Evolutionary conservation across 1,284 basidiomycete genomes (phyloP).

Genomic region (Marasmius fiardii): DNA sequence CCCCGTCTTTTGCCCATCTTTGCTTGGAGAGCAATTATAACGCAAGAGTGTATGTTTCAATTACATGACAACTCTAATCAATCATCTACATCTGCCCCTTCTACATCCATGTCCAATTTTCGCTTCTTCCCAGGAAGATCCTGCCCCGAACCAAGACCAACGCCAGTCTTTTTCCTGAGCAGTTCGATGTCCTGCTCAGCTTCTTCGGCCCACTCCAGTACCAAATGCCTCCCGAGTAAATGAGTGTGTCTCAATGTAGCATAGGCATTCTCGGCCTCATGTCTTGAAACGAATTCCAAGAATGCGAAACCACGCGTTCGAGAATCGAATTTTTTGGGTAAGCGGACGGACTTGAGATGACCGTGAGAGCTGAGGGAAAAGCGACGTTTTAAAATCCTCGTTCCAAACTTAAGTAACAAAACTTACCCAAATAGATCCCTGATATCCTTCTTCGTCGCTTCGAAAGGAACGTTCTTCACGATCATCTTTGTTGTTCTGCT

Average conservation of each 20-base stretch:
- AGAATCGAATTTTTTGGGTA: slow-evolving; percentile 86
- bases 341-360: slow-evolving; percentile 85
- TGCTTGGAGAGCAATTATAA: too few relatives aligned
- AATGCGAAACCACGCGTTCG: slow-evolving; percentile 93
- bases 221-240: slow-evolving; percentile 91
- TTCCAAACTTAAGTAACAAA: slow-evolving; percentile 8
- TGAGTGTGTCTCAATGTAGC: slow-evolving; percentile 89
- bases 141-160: slow-evolving; percentile 65
- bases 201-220: slow-evolving; percentile 92
- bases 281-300: slow-evolving; percentile 85
- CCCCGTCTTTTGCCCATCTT: too few relatives aligned
- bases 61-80: too few relatives aligned
- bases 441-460: slow-evolving; percentile 92
- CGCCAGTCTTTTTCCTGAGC: slow-evolving; percentile 76
- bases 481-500: slow-evolving; percentile 85
- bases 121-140: slow-evolving; percentile 68
- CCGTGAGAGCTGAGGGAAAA: slow-evolving; percentile 68
- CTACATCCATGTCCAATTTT: slow-evolving; percentile 45
- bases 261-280: slow-evolving; percentile 86
- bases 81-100: slow-evolving; percentile 3
- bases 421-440: slow-evolving; percentile 82
- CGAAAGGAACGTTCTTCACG: slow-evolving; percentile 98
- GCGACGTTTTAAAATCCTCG: slow-evolving; percentile 2
- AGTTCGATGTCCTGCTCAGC: slow-evolving; percentile 70
- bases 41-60: too few relatives aligned